Percentiles rank a stretch among this genome's conserved stretches.
These are phyloP conservation scores for Heteromeles arbutifolia DNA, from an alignment of 306 rosid genomes.

Conservation along the genomic window DNA sequence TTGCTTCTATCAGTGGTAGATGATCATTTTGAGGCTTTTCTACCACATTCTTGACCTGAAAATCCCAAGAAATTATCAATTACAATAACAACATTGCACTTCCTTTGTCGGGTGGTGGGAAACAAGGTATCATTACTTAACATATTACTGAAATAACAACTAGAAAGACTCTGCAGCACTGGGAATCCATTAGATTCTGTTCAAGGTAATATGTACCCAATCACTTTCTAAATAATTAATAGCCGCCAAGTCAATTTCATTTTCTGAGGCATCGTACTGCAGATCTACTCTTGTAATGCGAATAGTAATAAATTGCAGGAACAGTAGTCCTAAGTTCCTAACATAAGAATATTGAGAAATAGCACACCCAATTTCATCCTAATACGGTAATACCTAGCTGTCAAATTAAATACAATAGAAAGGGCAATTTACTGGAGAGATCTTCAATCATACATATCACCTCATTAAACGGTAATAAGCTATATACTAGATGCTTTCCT, in stretches of 20 bases:
- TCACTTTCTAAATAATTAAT: background rate
- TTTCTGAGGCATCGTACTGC: background rate
- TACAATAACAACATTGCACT: background rate
- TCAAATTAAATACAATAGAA: background rate
- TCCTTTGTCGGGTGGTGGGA: background rate
- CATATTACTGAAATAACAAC: background rate
- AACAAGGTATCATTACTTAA: background rate
- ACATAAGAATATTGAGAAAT: background rate
- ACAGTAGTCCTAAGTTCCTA: background rate
- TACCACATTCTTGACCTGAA: slow-evolving; percentile 94
- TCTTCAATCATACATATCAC: background rate
- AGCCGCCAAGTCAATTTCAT: background rate
- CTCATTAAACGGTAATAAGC: background rate
- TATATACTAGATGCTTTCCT: background rate
- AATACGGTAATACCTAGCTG: background rate
- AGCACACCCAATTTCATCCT: background rate
- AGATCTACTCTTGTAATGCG: background rate
- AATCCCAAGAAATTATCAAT: slow-evolving; percentile 17
- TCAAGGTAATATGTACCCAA: background rate
- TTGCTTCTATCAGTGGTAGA: slow-evolving; percentile 87
- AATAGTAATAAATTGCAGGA: background rate
- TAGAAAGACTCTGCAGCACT: background rate
- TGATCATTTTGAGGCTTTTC: slow-evolving; percentile 97
- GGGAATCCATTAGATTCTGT: background rate
- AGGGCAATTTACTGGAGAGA: background rate